Percentiles rank a stretch among this genome's conserved stretches.
These are phyloP conservation scores for Thamnidium elegans DNA, from an alignment of 192 early-diverging fungal genomes.

Conservation along the genomic window DNA sequence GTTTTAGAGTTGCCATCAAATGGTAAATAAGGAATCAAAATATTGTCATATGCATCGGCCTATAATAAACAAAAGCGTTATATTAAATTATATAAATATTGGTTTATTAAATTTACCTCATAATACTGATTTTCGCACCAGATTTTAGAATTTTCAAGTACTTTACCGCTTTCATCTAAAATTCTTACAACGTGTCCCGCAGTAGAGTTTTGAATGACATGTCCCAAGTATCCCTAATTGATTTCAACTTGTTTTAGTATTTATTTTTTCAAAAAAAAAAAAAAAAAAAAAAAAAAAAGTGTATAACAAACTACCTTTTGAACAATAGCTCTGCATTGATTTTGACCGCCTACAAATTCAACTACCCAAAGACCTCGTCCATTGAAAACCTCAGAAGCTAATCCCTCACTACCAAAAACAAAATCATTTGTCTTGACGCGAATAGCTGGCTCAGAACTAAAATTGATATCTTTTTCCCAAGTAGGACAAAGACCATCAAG, in stretches of 20 bases:
- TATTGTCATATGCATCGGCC: slow-evolving; percentile 41
- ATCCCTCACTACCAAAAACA: slow-evolving; percentile 30
- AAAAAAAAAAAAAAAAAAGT: no score
- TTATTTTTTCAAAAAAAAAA: background rate
- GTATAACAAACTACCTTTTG: slow-evolving; percentile 37
- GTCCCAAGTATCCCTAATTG: slow-evolving; percentile 42
- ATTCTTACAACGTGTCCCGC: slow-evolving; percentile 45
- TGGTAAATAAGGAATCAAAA: slow-evolving; percentile 40
- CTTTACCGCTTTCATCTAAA: slow-evolving; percentile 39
- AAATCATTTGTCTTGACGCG: slow-evolving; percentile 24
- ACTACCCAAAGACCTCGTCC: slow-evolving; percentile 48
- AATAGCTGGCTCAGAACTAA: slow-evolving; percentile 8
- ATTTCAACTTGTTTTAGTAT: background rate
- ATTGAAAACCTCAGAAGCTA: slow-evolving; percentile 35
- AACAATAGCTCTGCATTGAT: slow-evolving; percentile 40
- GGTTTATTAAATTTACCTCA: slow-evolving; percentile 31
- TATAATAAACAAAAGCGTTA: background rate
- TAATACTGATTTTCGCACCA: slow-evolving; percentile 41
- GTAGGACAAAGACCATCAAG: slow-evolving; percentile 48
- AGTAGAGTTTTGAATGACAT: slow-evolving; percentile 38
- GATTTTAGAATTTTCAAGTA: slow-evolving; percentile 24
- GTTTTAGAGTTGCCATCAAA: background rate
- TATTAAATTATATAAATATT: background rate
- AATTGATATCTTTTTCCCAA: slow-evolving; percentile 34
- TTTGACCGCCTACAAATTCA: slow-evolving; percentile 43